These are phyloP conservation scores for Erysimum pusillum DNA, from an alignment of 441 rosid genomes.

Conservation along the genomic window DNA sequence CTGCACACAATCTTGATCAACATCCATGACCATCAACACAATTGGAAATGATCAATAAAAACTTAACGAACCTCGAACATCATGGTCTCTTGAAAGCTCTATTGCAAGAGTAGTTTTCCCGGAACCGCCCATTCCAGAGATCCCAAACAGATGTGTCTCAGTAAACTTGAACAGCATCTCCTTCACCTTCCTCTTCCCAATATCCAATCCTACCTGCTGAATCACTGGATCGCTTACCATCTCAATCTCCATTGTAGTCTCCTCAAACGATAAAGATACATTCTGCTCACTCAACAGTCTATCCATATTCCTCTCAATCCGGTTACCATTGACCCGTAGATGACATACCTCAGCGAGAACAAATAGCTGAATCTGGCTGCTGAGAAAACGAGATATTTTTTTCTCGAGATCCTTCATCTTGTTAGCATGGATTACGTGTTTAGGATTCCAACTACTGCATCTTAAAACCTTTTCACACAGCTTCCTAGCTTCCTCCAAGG, in stretches of 20 bases:
- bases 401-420: slow-evolving; percentile 78
- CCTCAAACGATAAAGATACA: slow-evolving; percentile 51
- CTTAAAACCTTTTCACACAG: slow-evolving; percentile 56
- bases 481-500: slow-evolving; percentile 55
- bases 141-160: slow-evolving; percentile 57
- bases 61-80: slow-evolving; percentile 55
- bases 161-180: slow-evolving; percentile 64
- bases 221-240: slow-evolving; percentile 27
- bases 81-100: slow-evolving; percentile 64
- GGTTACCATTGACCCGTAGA: slow-evolving; percentile 49
- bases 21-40: neutral
- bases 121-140: slow-evolving; percentile 69
- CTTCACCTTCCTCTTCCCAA: slow-evolving; percentile 72
- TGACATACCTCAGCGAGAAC: slow-evolving; percentile 76
- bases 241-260: slow-evolving; percentile 6
- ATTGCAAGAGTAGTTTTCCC: slow-evolving; percentile 65
- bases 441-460: slow-evolving; percentile 65
- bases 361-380: slow-evolving; percentile 45
- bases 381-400: slow-evolving; percentile 52
- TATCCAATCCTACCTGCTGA: slow-evolving; percentile 57
- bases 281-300: slow-evolving; percentile 56
- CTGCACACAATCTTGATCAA: slow-evolving; percentile 43
- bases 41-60: neutral
- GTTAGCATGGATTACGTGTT: slow-evolving; percentile 57
- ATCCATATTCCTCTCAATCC: slow-evolving; percentile 49